Evolutionary conservation across 169 alveolate genomes (phyloP).

Genomic region (Eimeria maxima): DNA sequence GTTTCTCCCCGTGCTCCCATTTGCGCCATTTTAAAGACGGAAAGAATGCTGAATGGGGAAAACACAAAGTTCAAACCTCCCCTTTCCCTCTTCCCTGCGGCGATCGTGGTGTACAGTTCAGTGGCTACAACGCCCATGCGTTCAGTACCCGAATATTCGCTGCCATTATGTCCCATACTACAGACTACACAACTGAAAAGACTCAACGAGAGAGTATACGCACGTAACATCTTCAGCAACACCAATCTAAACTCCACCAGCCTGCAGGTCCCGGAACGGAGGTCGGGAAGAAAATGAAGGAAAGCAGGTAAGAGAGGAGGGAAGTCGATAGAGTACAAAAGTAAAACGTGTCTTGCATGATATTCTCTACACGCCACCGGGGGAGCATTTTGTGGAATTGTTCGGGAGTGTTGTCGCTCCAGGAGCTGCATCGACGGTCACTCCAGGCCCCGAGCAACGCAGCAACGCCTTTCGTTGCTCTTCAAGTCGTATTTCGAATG

Average conservation of each 20-base stretch:
- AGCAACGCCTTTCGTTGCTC: too few species aligned
- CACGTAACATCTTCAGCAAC: not conserved
- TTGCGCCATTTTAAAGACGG: conserved; percentile 69
- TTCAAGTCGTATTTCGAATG: too few species aligned
- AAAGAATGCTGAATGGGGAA: conserved; percentile 76
- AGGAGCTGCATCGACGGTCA: too few species aligned
- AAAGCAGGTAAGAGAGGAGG: not conserved
- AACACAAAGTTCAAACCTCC: conserved; percentile 60
- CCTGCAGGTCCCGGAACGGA: not conserved
- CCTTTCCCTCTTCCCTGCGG: not conserved
- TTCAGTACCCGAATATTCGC: not conserved
- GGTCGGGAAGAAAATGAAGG: not conserved
- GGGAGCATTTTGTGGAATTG: too few species aligned
- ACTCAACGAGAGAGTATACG: not conserved
- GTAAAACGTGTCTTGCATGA: too few species aligned
- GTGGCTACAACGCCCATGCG: not conserved
- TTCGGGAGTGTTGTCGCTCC: too few species aligned
- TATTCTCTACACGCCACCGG: too few species aligned
- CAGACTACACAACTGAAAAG: not conserved
- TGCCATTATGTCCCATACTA: not conserved
- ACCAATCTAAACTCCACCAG: not conserved
- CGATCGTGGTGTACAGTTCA: not conserved
- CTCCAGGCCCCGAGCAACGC: too few species aligned
- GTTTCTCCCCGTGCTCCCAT: conserved; percentile 78
- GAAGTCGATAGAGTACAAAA: too few species aligned